These are phyloP conservation scores for Candida silvicultrix DNA, from an alignment of 805 yeast species.

Conservation along the genomic window DNA sequence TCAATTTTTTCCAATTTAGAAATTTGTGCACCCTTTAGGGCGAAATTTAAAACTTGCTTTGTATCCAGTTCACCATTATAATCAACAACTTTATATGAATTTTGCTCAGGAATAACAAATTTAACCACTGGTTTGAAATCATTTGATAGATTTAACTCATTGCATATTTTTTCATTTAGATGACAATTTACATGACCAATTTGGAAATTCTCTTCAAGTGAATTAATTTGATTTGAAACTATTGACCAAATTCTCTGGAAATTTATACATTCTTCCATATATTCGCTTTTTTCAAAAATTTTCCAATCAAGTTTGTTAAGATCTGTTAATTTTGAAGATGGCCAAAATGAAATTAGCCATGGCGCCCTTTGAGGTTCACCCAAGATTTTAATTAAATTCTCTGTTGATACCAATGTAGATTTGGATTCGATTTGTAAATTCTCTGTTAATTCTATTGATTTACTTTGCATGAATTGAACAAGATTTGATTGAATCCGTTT, in stretches of 20 bases:
- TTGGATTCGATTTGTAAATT: slow-evolving; percentile 36
- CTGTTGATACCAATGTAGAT: slow-evolving; percentile 32
- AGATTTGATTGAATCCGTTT: slow-evolving; percentile 44
- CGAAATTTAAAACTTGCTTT: slow-evolving; percentile 35
- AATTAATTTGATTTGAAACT: slow-evolving; percentile 40
- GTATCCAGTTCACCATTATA: slow-evolving; percentile 20
- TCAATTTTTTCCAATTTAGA: slow-evolving; percentile 11
- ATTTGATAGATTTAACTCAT: slow-evolving; percentile 37
- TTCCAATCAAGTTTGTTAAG: slow-evolving; percentile 26
- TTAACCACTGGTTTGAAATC: slow-evolving; percentile 34
- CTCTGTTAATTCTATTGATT: slow-evolving; percentile 38
- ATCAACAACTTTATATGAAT: slow-evolving; percentile 36
- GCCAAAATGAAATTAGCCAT: slow-evolving; percentile 60
- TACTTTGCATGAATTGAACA: slow-evolving; percentile 46
- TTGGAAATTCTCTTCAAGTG: slow-evolving; percentile 19
- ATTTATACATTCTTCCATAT: slow-evolving; percentile 44
- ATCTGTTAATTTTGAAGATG: slow-evolving; percentile 37
- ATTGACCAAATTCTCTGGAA: slow-evolving; percentile 53
- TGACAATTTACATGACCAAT: slow-evolving; percentile 59
- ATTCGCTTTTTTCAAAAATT: slow-evolving; percentile 30
- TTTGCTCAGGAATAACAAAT: slow-evolving; percentile 46
- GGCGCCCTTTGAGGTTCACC: slow-evolving; percentile 39
- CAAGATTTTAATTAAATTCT: slow-evolving; percentile 39
- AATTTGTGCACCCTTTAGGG: slow-evolving; percentile 40
- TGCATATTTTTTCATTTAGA: slow-evolving; percentile 44